These are phyloP conservation scores for Trichoderma sp. DNA, from an alignment of 2,329 filamentous ascomycete species.

Conservation along the genomic window DNA sequence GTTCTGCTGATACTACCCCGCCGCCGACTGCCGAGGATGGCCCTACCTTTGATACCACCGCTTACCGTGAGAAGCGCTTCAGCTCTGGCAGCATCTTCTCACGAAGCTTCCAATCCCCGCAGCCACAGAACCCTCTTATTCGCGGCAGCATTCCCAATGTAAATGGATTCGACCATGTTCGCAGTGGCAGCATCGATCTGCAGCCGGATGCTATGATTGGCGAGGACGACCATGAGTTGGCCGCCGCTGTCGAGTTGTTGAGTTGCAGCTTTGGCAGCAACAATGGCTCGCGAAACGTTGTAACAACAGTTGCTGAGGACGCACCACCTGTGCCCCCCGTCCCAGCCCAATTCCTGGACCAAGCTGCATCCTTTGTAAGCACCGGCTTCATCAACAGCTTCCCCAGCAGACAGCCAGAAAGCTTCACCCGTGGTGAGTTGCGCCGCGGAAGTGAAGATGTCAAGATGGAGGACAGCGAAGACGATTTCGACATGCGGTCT, in stretches of 20 bases:
- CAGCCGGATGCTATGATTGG: slow-evolving; percentile 76
- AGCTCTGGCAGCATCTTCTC: slow-evolving; percentile 63
- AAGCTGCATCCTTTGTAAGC: slow-evolving; percentile 57
- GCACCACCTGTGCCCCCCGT: slow-evolving; percentile 86
- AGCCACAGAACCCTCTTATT: slow-evolving; percentile 61
- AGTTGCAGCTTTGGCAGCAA: slow-evolving; percentile 88
- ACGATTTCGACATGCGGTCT: slow-evolving; percentile 63
- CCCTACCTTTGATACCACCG: slow-evolving; percentile 54
- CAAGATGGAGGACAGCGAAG: slow-evolving; percentile 69
- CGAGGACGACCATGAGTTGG: slow-evolving; percentile 83
- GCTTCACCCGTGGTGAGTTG: slow-evolving; percentile 62
- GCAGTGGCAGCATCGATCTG: slow-evolving; percentile 73
- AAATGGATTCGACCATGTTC: slow-evolving; percentile 59
- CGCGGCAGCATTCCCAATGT: slow-evolving; percentile 50
- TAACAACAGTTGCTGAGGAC: slow-evolving; percentile 64
- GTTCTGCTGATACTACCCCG: slow-evolving; percentile 90
- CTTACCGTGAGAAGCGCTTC: slow-evolving; percentile 60
- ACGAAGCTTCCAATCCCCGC: slow-evolving; percentile 79
- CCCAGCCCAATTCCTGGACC: slow-evolving; percentile 75
- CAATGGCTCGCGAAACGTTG: slow-evolving; percentile 63
- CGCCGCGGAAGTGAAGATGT: slow-evolving; percentile 58
- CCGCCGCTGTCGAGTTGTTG: slow-evolving; percentile 84
- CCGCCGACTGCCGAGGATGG: slow-evolving; percentile 71
- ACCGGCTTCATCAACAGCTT: slow-evolving; percentile 66
- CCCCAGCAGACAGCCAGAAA: slow-evolving; percentile 62